Conservation (phyloP, 441 rosid genomes). For the Gossypium gossypioides region DNA sequence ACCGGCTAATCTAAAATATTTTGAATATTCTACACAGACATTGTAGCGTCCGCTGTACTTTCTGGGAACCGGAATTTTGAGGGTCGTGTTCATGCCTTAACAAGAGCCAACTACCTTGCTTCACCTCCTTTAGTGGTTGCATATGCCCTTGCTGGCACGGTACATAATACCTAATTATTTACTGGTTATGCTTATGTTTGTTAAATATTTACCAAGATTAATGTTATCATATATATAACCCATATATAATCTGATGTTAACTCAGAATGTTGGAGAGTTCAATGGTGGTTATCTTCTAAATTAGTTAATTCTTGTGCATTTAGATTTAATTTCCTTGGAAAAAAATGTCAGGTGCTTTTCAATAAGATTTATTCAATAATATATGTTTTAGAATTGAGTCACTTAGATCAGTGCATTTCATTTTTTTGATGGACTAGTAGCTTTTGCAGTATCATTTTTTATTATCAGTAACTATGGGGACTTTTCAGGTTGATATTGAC, state of each 20-base stretch:
- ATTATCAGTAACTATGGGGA: constrained; percentile 11
- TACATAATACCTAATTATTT: constrained; percentile 18
- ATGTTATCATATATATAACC: background rate
- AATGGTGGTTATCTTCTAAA: background rate
- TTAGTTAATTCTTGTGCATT: background rate
- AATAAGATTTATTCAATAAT: background rate
- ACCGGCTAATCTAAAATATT: background rate
- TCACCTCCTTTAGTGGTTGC: constrained; percentile 97
- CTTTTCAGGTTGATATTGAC: constrained; percentile 79
- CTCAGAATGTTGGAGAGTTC: background rate
- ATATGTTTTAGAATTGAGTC: background rate
- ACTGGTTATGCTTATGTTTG: background rate
- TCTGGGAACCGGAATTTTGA: constrained; percentile 96
- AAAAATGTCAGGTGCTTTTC: background rate
- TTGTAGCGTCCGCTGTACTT: constrained; percentile 90
- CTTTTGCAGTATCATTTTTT: constrained; percentile 2
- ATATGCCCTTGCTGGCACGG: constrained; percentile 99
- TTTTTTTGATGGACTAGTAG: background rate
- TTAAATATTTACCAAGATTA: background rate
- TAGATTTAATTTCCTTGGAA: background rate
- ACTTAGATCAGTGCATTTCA: background rate
- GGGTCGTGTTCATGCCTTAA: constrained; percentile 93
- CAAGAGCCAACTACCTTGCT: constrained; percentile 97
- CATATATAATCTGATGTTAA: background rate
- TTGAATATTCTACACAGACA: constrained; percentile 38